These are phyloP conservation scores for Calonectria ilicicola DNA, from an alignment of 2,329 filamentous ascomycete species.

Conservation along the genomic window DNA sequence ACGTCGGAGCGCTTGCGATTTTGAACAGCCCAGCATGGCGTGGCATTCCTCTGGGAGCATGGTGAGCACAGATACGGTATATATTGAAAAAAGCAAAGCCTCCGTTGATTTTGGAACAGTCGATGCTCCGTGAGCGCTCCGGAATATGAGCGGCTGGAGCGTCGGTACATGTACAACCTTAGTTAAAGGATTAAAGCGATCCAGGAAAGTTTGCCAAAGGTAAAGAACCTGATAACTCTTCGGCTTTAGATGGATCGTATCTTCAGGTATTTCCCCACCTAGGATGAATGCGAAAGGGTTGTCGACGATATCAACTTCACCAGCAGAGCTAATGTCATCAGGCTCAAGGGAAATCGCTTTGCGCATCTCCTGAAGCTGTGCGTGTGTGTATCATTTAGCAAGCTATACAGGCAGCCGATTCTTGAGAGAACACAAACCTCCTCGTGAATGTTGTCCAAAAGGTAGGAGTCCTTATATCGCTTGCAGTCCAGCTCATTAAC, in stretches of 20 bases:
- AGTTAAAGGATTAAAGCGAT: conserved; percentile 78
- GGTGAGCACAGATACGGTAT: conserved; percentile 68
- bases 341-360: too few species aligned
- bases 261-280: background rate
- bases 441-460: too few species aligned
- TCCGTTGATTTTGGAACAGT: conserved; percentile 67
- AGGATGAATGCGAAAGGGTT: background rate
- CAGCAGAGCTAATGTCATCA: background rate
- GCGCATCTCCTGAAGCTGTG: too few species aligned
- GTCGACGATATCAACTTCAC: background rate
- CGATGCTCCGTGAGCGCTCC: conserved; percentile 64
- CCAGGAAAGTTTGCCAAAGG: conserved; percentile 79
- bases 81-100: conserved; percentile 73
- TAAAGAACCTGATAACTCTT: conserved; percentile 68
- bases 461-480: too few species aligned
- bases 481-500: too few species aligned
- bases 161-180: conserved; percentile 79
- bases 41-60: conserved; percentile 66
- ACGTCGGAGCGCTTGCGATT: conserved; percentile 59
- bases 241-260: background rate
- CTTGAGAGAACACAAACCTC: too few species aligned
- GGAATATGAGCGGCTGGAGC: conserved; percentile 71
- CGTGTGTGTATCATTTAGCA: too few species aligned
- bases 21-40: conserved; percentile 59
- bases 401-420: too few species aligned